Evolutionary conservation across 225 moss, liverwort and hornwort genomes (phyloP).

Genomic region (Physcomitrium patens): DNA sequence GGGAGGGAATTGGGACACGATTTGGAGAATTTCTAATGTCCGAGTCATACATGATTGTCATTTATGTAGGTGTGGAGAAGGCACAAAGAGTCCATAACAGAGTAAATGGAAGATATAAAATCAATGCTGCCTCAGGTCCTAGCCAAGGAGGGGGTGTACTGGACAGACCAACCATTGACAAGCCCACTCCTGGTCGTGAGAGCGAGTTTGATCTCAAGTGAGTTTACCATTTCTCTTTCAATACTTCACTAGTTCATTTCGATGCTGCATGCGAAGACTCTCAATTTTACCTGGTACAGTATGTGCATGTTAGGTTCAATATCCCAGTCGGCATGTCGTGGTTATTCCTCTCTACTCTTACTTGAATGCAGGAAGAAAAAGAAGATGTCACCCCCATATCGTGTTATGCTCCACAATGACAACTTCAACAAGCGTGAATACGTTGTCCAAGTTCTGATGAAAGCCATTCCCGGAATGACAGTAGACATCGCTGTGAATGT

Average conservation of each 20-base stretch:
- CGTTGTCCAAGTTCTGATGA: constrained; percentile 79
- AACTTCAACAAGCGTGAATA: constrained; percentile 75
- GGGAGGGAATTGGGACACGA: neutral
- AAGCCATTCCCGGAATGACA: constrained; percentile 62
- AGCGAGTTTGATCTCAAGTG: constrained; percentile 91
- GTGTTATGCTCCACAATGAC: constrained; percentile 68
- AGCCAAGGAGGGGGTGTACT: constrained; percentile 85
- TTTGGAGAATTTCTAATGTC: neutral
- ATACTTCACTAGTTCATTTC: neutral
- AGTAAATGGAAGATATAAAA: constrained; percentile 31
- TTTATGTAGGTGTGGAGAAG: constrained; percentile 51
- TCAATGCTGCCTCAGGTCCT: constrained; percentile 63
- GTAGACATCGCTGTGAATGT: constrained; percentile 12
- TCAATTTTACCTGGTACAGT: too few species aligned
- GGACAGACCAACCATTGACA: constrained; percentile 81
- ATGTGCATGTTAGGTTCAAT: too few species aligned
- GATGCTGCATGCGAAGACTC: too few species aligned
- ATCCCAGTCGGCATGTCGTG: too few species aligned
- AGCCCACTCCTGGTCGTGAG: constrained; percentile 78
- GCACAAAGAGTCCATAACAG: constrained; percentile 38
- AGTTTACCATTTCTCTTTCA: constrained; percentile 2
- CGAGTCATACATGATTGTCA: neutral
- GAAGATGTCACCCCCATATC: constrained; percentile 53
- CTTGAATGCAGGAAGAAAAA: constrained; percentile 33
- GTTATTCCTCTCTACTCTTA: too few species aligned